phyloP scores from a whole-genome alignment of 352 stramenopile species.

The Aphanomyces stellatus region DNA sequence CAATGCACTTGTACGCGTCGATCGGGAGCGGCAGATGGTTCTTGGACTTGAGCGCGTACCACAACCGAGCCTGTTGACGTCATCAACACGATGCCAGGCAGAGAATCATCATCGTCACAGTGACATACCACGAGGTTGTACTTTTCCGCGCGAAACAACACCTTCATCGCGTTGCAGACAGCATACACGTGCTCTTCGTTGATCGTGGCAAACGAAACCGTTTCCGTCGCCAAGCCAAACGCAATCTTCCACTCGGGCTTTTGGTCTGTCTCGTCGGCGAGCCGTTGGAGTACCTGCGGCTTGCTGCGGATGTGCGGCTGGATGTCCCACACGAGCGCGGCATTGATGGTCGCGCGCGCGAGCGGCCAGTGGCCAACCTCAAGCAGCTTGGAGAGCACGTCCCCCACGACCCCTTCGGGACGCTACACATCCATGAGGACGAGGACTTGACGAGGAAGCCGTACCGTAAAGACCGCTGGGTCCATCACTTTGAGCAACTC shows the following conservation, averaged over 20 bases:
- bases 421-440: slow-evolving; percentile 23
- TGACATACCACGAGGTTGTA: slow-evolving; percentile 15
- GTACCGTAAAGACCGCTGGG: slow-evolving; percentile 25
- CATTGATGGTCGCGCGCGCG: slow-evolving; percentile 49
- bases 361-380: slow-evolving; percentile 41
- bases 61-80: slow-evolving; percentile 8
- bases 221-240: slow-evolving; percentile 60
- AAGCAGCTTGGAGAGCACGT: slow-evolving; percentile 74
- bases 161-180: slow-evolving; percentile 55
- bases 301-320: slow-evolving; percentile 59
- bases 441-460: not conserved
- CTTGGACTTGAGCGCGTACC: slow-evolving; percentile 17
- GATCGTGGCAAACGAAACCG: slow-evolving; percentile 57
- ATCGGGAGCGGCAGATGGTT: slow-evolving; percentile 16
- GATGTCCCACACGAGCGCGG: slow-evolving; percentile 37
- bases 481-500: slow-evolving; percentile 46
- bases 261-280: slow-evolving; percentile 26
- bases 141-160: slow-evolving; percentile 38
- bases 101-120: not conserved
- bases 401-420: slow-evolving; percentile 49
- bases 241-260: slow-evolving; percentile 62
- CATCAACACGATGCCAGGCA: not conserved
- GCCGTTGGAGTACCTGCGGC: slow-evolving; percentile 34
- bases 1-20: slow-evolving; percentile 21
- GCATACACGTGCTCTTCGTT: slow-evolving; percentile 54